Evolutionary conservation across 805 yeast species (phyloP).

Genomic region (Ogataea corticis): DNA sequence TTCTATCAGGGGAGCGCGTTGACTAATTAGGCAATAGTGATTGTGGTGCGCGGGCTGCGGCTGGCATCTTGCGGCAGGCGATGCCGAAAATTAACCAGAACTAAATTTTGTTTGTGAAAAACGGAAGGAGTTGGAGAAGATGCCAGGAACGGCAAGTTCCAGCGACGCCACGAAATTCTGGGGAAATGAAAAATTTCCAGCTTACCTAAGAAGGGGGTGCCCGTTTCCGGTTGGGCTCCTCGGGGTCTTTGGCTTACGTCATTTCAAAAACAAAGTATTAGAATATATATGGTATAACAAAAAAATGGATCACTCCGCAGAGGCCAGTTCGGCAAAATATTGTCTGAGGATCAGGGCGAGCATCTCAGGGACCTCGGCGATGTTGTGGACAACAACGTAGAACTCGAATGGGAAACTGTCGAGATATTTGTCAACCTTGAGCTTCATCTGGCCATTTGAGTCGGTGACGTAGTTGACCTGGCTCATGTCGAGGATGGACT

Average conservation of each 20-base stretch:
- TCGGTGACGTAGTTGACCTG: slow-evolving; percentile 85
- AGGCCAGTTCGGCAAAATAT: slow-evolving; percentile 75
- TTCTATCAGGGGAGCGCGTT: slow-evolving; percentile 15
- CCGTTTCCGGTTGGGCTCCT: too few species aligned
- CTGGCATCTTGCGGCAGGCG: neutral
- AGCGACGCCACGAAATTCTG: neutral
- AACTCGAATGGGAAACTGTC: slow-evolving; percentile 97
- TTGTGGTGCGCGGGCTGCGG: slow-evolving; percentile 3
- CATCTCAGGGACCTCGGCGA: slow-evolving; percentile 89
- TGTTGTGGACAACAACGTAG: slow-evolving; percentile 89
- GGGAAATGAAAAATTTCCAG: neutral
- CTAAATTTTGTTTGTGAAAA: neutral
- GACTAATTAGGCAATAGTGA: slow-evolving; percentile 15
- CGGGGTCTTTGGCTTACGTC: too few species aligned
- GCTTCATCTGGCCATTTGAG: slow-evolving; percentile 63
- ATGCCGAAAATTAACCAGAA: slow-evolving; percentile 3
- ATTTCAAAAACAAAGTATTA: too few species aligned
- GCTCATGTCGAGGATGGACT: slow-evolving; percentile 90
- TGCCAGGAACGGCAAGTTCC: neutral
- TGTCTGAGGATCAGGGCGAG: slow-evolving; percentile 86
- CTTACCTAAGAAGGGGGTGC: neutral
- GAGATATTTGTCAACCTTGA: slow-evolving; percentile 80
- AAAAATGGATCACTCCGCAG: slow-evolving; percentile 9
- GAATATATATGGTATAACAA: too few species aligned
- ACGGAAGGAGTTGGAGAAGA: slow-evolving; percentile 5